phyloP scores from a whole-genome alignment of 805 yeast species.

The Hanseniaspora osmophila region DNA sequence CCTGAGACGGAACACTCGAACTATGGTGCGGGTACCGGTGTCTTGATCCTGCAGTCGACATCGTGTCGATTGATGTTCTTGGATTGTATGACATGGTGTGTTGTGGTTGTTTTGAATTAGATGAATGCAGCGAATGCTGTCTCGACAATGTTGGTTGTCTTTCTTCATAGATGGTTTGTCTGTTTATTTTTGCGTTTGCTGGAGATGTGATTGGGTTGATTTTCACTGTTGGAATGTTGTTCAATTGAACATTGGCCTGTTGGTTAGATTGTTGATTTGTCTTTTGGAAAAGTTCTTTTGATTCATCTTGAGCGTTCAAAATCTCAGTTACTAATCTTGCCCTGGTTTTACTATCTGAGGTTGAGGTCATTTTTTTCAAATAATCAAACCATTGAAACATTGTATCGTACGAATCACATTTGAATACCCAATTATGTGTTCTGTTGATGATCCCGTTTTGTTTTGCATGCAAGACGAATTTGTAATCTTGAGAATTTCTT shows the following conservation, averaged over 20 bases:
- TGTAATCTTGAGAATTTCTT: constrained; percentile 52
- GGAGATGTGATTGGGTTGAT: no score
- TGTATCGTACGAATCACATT: constrained; percentile 66
- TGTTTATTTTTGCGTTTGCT: no score
- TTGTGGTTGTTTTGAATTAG: not conserved
- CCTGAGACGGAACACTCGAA: no score
- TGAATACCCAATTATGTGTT: constrained; percentile 89
- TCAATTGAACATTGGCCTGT: no score
- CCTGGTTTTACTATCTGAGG: constrained; percentile 47
- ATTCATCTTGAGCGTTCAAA: constrained; percentile 10
- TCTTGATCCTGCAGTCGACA: not conserved
- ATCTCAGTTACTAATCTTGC: constrained; percentile 28
- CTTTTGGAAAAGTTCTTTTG: not conserved
- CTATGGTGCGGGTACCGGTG: no score
- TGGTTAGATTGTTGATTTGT: no score
- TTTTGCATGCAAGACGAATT: constrained; percentile 68
- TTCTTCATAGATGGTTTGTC: no score
- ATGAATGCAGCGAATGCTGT: no score
- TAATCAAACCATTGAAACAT: constrained; percentile 82
- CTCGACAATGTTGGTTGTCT: no score
- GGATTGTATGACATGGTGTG: constrained; percentile 1
- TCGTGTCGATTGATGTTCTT: not conserved
- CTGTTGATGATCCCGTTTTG: constrained; percentile 61
- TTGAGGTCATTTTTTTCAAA: constrained; percentile 48
- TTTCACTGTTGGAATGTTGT: no score